Conservation (phyloP, 2,329 filamentous ascomycete species). For the Lasiodiplodia theobromae region DNA sequence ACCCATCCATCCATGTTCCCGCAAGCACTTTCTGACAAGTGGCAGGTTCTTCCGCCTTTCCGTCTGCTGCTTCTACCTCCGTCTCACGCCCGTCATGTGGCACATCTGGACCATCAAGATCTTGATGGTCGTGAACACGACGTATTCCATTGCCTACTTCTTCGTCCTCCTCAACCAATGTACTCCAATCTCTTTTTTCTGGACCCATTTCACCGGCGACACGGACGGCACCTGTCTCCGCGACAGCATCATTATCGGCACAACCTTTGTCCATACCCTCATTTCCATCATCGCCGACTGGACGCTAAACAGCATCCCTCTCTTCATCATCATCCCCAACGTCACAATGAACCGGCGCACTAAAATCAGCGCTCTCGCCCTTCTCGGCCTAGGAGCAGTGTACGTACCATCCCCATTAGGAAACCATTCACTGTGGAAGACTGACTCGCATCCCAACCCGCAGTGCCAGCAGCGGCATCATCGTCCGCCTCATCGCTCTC, state of each 20-base stretch:
- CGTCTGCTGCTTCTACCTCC: slow-evolving; percentile 23
- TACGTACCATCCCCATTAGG: not conserved
- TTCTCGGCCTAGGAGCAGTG: slow-evolving; percentile 21
- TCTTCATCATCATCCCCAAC: slow-evolving; percentile 24
- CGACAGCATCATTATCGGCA: not conserved
- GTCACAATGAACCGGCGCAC: slow-evolving; percentile 6
- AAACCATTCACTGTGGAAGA: too few species aligned
- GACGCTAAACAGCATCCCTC: slow-evolving; percentile 7
- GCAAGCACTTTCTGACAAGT: too few species aligned
- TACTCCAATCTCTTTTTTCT: slow-evolving; percentile 18
- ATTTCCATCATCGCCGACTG: slow-evolving; percentile 14
- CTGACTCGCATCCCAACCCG: too few species aligned
- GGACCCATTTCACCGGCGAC: slow-evolving; percentile 13
- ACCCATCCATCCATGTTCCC: too few species aligned
- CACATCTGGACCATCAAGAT: slow-evolving; percentile 20
- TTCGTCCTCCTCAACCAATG: slow-evolving; percentile 25
- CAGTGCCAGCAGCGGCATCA: slow-evolving; percentile 23
- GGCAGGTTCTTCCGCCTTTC: slow-evolving; percentile 18
- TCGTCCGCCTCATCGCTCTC: slow-evolving; percentile 23
- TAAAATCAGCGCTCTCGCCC: slow-evolving; percentile 17
- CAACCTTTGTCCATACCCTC: slow-evolving; percentile 21
- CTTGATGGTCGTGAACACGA: slow-evolving; percentile 12
- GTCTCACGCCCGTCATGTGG: slow-evolving; percentile 23
- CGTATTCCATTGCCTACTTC: slow-evolving; percentile 25
- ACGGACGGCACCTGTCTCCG: slow-evolving; percentile 17